A percentile compares a stretch with the other conserved stretches of the same genome.
These are phyloP conservation scores for Leccinum barrowsii DNA, from an alignment of 768 basidiomycete species.

Conservation along the genomic window DNA sequence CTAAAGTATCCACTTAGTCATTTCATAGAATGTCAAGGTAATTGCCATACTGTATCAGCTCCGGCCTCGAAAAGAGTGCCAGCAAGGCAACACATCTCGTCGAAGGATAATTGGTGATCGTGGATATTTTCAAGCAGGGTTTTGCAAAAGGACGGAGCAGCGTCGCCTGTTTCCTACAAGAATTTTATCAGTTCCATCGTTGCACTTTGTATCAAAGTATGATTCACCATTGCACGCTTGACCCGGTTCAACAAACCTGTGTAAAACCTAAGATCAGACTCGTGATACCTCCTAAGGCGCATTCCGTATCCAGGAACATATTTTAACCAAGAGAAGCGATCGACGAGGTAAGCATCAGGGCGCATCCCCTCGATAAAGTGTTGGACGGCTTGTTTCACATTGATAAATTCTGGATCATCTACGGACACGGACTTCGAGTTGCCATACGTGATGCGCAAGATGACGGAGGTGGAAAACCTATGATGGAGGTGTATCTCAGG, in stretches of 20 bases:
- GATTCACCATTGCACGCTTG: conserved; percentile 39
- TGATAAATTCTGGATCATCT: conserved; percentile 23
- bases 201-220: fast-evolving
- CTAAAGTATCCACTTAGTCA: background rate
- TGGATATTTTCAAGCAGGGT: conserved; percentile 45
- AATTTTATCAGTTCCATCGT: background rate
- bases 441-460: conserved; percentile 28
- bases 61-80: conserved; percentile 63
- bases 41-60: conserved; percentile 43
- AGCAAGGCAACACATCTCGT: conserved; percentile 56
- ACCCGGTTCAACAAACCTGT: conserved; percentile 45
- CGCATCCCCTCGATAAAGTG: conserved; percentile 30
- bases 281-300: conserved; percentile 48
- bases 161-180: conserved; percentile 10
- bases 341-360: conserved; percentile 35
- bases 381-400: conserved; percentile 12
- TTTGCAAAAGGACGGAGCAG: conserved; percentile 42
- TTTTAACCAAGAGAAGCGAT: conserved; percentile 33
- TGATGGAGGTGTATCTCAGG: background rate
- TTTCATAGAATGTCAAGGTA: background rate
- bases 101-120: conserved; percentile 45
- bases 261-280: conserved; percentile 50
- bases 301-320: conserved; percentile 59
- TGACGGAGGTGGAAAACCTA: conserved; percentile 28
- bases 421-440: conserved; percentile 13